Base-by-base conservation (phyloP, 805 yeast species). In the Scheffersomyces stipitis region DNA sequence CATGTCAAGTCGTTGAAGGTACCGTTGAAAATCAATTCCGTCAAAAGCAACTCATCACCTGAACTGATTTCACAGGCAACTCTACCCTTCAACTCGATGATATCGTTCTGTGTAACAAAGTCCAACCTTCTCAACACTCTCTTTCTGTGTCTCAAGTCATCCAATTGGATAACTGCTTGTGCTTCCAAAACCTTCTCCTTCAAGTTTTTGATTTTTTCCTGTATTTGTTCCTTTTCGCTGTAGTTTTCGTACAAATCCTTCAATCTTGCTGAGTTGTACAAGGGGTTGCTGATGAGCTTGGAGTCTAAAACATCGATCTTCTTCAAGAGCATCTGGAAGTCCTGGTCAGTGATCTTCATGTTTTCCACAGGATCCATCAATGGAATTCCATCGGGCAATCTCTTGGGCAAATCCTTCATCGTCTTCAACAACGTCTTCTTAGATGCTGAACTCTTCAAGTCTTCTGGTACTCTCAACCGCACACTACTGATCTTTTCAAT, bases 1-100 rank as follows among this genome's bases (percentile, higher is more conserved):
- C 96, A 83, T 4, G 81, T 73, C 42, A 93, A 70, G 34, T 88
- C 96, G 51, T 82, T 88, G 69, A 93, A 93, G 16, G 86, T 85
- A 76, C 98, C 98, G 58, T 90, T 90, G 73, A 93, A 93, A 22
- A 93, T 86, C 48, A 93, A 69, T 58, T 93, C 99, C 0, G 99
- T 93, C 34, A 93, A 64, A 44, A 88, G 57, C 37, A 88, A 65
- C 62, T 88, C 96, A 55, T 81, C 88, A 41, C 96, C 97, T 15
- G 95, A 84, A 50, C 91, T 81, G 50, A 91, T 91, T 54, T 91
- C 97, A 63, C 98, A 91, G 0, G 96, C 97, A 38, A 93, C 98
- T 58, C 98, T 78, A 38, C 99, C 99, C 64, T 93, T 93, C 52
- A 93, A 73, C 60, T 93, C 97, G 45, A 93, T 95, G 43, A 93